A percentile compares a stretch with the other conserved stretches of the same genome.
phyloP scores from a whole-genome alignment of 352 stramenopile species.

The Phytopythium litorale region DNA sequence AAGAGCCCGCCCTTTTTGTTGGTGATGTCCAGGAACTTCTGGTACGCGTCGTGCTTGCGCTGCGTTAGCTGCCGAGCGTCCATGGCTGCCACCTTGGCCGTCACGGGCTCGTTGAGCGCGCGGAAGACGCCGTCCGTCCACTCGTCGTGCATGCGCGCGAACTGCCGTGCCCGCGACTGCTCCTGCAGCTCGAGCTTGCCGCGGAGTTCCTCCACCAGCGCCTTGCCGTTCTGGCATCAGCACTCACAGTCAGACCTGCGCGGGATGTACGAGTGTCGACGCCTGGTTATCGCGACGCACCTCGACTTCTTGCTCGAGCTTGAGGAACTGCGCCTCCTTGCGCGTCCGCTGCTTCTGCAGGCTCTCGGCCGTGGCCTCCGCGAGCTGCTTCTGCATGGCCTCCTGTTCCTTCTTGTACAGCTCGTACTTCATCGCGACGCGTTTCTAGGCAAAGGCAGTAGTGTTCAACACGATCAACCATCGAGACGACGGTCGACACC shows the following conservation, averaged over 20 bases:
- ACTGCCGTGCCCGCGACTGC: constrained; percentile 52
- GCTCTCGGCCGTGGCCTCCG: constrained; percentile 60
- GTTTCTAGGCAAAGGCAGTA: constrained; percentile 35
- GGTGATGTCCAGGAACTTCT: constrained; percentile 76
- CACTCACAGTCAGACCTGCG: too few species aligned
- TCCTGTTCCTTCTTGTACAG: constrained; percentile 70
- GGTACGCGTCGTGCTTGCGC: constrained; percentile 59
- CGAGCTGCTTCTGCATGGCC: constrained; percentile 50
- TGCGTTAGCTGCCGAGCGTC: constrained; percentile 33
- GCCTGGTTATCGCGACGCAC: constrained; percentile 10
- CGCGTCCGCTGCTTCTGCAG: constrained; percentile 57
- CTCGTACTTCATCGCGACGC: constrained; percentile 70
- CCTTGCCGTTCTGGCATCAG: constrained; percentile 37
- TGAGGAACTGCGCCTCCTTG: constrained; percentile 65
- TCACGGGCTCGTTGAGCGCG: constrained; percentile 67
- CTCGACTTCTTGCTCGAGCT: constrained; percentile 70
- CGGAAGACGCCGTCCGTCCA: constrained; percentile 63
- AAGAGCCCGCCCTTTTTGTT: constrained; percentile 81
- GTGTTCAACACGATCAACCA: background rate
- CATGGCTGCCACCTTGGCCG: constrained; percentile 46
- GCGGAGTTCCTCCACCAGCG: constrained; percentile 53
- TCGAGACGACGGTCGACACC: background rate
- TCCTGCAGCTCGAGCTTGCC: constrained; percentile 64
- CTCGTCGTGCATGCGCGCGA: constrained; percentile 72
- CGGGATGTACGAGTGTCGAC: too few species aligned